Conservation (phyloP, 352 stramenopile species). For the Phytophthora citricola region DNA sequence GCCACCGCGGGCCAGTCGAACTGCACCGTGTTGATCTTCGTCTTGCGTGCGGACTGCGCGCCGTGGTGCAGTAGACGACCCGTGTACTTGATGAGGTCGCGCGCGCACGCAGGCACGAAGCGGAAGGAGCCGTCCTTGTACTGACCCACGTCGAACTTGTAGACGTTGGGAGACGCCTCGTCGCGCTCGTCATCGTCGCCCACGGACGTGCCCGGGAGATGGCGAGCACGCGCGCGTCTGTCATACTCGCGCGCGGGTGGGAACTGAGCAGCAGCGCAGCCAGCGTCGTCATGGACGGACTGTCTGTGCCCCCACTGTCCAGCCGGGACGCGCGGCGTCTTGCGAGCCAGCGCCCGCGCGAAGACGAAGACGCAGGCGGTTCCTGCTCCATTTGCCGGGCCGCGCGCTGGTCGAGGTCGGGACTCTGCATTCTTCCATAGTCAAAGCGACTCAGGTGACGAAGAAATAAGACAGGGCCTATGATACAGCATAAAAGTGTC, state of each 20-base stretch:
- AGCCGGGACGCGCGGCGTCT: constrained; percentile 23
- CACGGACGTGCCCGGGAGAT: constrained; percentile 42
- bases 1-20: constrained; percentile 85
- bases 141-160: constrained; percentile 81
- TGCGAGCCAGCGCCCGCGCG: constrained; percentile 30
- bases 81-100: constrained; percentile 79
- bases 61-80: constrained; percentile 81
- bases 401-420: background rate
- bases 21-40: constrained; percentile 89
- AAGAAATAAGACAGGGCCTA: constrained; percentile 9
- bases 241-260: constrained; percentile 28
- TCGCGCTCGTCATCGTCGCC: constrained; percentile 43
- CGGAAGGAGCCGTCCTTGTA: constrained; percentile 79
- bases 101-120: constrained; percentile 72
- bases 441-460: background rate
- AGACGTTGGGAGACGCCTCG: constrained; percentile 48
- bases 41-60: constrained; percentile 57
- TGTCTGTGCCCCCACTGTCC: constrained; percentile 25
- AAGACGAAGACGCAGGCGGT: constrained; percentile 12
- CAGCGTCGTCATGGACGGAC: constrained; percentile 23
- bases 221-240: constrained; percentile 30
- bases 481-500: constrained; percentile 5
- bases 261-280: constrained; percentile 33
- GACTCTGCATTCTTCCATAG: constrained; percentile 25
- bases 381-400: constrained; percentile 25